Percentiles rank a stretch among this genome's conserved stretches.
These are phyloP conservation scores for Populus hybrid DNA, from an alignment of 441 rosid species.

Conservation along the genomic window DNA sequence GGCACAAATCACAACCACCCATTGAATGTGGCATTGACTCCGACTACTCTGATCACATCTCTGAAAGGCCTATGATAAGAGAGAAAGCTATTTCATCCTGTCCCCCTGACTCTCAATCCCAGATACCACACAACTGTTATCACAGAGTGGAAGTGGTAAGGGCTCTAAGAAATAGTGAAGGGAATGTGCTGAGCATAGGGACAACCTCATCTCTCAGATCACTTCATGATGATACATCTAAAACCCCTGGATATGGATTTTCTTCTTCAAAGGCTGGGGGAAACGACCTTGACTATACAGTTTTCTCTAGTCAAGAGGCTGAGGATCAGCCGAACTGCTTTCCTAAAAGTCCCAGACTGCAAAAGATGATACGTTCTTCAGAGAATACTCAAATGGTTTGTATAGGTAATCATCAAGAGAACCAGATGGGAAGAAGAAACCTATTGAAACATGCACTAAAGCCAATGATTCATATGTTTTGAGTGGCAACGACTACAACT, in stretches of 20 bases:
- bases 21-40: constrained; percentile 36
- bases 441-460: constrained; percentile 22
- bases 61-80: constrained; percentile 41
- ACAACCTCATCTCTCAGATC: constrained; percentile 42
- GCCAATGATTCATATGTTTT: constrained; percentile 24
- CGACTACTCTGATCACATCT: constrained; percentile 36
- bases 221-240: constrained; percentile 27
- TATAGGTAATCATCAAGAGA: constrained; percentile 32
- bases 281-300: constrained; percentile 12
- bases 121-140: constrained; percentile 26
- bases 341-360: constrained; percentile 33
- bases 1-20: constrained; percentile 41
- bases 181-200: constrained; percentile 60
- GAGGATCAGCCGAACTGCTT: constrained; percentile 43
- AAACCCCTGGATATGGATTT: constrained; percentile 20
- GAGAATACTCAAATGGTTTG: constrained; percentile 27
- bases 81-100: constrained; percentile 29
- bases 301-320: constrained; percentile 23
- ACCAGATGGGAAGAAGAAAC: constrained; percentile 28
- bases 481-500: constrained; percentile 20
- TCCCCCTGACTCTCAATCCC: constrained; percentile 35
- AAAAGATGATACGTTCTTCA: constrained; percentile 25
- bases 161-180: constrained; percentile 68
- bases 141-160: constrained; percentile 35
- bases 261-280: constrained; percentile 29